Conservation (phyloP, 495 filamentous ascomycete species). For the Xylaria telfairii region DNA sequence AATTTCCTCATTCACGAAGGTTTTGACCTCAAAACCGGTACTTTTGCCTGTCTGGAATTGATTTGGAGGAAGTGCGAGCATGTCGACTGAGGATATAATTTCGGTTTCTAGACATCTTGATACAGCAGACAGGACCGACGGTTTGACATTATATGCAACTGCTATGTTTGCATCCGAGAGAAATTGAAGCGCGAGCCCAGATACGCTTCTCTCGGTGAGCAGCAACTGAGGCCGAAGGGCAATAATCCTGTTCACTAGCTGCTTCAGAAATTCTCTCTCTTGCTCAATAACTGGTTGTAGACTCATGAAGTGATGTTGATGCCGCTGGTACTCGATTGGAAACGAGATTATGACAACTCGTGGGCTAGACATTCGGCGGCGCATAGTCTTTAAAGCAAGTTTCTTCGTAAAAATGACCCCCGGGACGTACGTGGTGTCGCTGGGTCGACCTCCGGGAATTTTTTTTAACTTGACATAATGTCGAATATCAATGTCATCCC, state of each 20-base stretch:
- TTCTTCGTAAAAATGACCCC: slow-evolving; percentile 98
- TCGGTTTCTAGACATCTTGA: slow-evolving; percentile 87
- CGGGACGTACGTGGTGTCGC: slow-evolving; percentile 92
- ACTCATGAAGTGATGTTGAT: slow-evolving; percentile 98
- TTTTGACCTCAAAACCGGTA: slow-evolving; percentile 91
- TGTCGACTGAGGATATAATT: slow-evolving; percentile 94
- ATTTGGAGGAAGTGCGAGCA: slow-evolving; percentile 73
- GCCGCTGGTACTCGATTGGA: slow-evolving; percentile 92
- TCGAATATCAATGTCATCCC: slow-evolving; percentile 97
- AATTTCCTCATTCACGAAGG: slow-evolving; percentile 78
- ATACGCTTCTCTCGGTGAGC: slow-evolving; percentile 87
- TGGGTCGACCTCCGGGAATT: slow-evolving; percentile 85
- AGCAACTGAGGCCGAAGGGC: slow-evolving; percentile 83
- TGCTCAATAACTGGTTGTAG: slow-evolving; percentile 95
- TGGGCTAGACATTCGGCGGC: slow-evolving; percentile 79
- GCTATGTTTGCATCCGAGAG: slow-evolving; percentile 87
- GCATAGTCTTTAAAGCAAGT: slow-evolving; percentile 94
- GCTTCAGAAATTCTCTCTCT: slow-evolving; percentile 91
- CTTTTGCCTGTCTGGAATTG: slow-evolving; percentile 75
- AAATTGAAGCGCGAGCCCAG: slow-evolving; percentile 86
- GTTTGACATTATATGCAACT: slow-evolving; percentile 94
- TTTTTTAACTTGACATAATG: slow-evolving; percentile 99
- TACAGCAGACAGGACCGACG: slow-evolving; percentile 92
- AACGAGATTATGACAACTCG: slow-evolving; percentile 94
- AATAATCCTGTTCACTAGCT: slow-evolving; percentile 90